Percentiles rank a stretch among this genome's conserved stretches.
These are phyloP conservation scores for Alternaria ventricosa DNA, from an alignment of 2,329 filamentous ascomycete genomes.

Conservation along the genomic window DNA sequence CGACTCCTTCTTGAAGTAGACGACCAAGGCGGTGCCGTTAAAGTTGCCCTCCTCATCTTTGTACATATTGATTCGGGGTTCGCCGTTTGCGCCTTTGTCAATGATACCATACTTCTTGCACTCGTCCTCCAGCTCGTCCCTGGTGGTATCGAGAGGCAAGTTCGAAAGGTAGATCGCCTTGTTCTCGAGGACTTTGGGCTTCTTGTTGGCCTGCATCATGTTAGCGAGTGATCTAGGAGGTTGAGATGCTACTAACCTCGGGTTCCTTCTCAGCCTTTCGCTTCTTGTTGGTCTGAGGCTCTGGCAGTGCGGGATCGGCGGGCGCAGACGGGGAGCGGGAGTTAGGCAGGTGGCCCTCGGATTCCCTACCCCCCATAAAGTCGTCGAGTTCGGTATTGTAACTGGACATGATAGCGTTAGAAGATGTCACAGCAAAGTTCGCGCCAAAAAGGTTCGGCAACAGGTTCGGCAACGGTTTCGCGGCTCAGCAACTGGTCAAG, in stretches of 20 bases:
- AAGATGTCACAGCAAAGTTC: background rate
- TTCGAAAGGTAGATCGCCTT: slow-evolving; percentile 92
- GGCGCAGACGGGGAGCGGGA: slow-evolving; percentile 6
- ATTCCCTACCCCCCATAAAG: slow-evolving; percentile 14
- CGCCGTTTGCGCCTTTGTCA: slow-evolving; percentile 88
- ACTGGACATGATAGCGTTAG: background rate
- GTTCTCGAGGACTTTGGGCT: slow-evolving; percentile 63
- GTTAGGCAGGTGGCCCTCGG: background rate
- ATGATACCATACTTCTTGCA: slow-evolving; percentile 93
- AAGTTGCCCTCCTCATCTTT: slow-evolving; percentile 80
- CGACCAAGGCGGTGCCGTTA: slow-evolving; percentile 91
- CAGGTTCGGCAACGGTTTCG: background rate
- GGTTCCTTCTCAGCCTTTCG: slow-evolving; percentile 29
- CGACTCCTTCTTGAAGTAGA: slow-evolving; percentile 96
- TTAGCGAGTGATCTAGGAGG: slow-evolving; percentile 35
- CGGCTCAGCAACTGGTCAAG: background rate
- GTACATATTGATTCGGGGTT: slow-evolving; percentile 93
- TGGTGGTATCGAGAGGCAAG: slow-evolving; percentile 78
- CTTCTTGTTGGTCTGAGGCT: slow-evolving; percentile 26
- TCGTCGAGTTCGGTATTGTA: slow-evolving; percentile 12
- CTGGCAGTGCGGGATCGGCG: slow-evolving; percentile 6
- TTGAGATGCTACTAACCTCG: slow-evolving; percentile 22
- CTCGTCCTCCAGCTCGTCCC: slow-evolving; percentile 79
- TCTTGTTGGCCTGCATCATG: slow-evolving; percentile 29
- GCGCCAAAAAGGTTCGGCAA: background rate